Percentiles rank a stretch among this genome's conserved stretches.
phyloP scores from a whole-genome alignment of 139 green algal genomes.

The Mychonastes homosphaera region DNA sequence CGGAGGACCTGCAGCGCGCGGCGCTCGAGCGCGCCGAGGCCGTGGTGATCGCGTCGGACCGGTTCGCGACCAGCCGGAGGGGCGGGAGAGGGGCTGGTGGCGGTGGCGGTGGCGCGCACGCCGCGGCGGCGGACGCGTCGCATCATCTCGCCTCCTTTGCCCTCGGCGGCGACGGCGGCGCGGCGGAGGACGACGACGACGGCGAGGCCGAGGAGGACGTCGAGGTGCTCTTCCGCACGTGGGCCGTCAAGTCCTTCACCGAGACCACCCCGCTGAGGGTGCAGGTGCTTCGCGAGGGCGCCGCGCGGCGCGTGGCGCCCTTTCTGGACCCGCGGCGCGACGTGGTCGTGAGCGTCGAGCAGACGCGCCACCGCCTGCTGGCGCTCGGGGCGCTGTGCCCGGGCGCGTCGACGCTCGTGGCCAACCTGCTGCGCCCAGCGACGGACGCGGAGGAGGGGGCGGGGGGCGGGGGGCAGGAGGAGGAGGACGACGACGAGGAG shows the following conservation, averaged over 20 bases:
- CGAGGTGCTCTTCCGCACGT: constrained; percentile 68
- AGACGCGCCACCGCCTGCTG: constrained; percentile 57
- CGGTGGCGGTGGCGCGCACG: too few relatives aligned
- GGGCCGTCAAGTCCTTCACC: constrained; percentile 71
- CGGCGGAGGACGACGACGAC: too few relatives aligned
- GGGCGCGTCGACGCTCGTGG: constrained; percentile 62
- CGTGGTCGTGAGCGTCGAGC: constrained; percentile 53
- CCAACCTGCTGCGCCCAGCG: constrained; percentile 47
- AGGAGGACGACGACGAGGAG: not conserved
- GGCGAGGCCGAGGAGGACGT: constrained; percentile 65
- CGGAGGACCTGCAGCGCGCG: constrained; percentile 43
- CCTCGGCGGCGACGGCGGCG: too few relatives aligned
- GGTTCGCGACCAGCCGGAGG: too few relatives aligned
- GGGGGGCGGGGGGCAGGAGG: not conserved
- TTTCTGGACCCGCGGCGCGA: constrained; percentile 64
- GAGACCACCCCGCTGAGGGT: constrained; percentile 68
- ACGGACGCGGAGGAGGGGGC: not conserved
- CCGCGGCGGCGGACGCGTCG: too few relatives aligned
- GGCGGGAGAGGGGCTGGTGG: too few relatives aligned
- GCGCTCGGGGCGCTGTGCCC: constrained; percentile 58
- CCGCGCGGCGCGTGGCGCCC: constrained; percentile 48
- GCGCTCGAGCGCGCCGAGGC: constrained; percentile 33
- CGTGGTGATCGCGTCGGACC: too few relatives aligned
- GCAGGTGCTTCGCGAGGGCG: constrained; percentile 47
- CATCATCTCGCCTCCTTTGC: too few relatives aligned